phyloP scores from a whole-genome alignment of 495 filamentous ascomycete species.

The Gamarada debralockiae region DNA sequence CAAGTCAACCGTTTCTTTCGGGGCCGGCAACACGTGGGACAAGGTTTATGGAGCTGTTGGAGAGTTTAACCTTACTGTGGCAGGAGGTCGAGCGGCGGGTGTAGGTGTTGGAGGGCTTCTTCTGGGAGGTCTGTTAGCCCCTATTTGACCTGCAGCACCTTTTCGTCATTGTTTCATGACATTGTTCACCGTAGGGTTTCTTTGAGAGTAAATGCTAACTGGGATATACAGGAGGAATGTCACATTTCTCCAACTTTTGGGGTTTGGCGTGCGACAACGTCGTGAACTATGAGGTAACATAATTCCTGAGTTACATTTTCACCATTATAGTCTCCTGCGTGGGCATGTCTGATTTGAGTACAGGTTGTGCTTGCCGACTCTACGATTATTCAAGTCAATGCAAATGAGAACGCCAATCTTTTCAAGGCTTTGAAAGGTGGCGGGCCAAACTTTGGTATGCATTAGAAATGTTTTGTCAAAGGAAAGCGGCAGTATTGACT shows the following conservation, averaged over 20 bases:
- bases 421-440: conserved; percentile 52
- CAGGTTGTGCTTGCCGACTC: conserved; percentile 47
- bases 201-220: neutral
- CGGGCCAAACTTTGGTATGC: conserved; percentile 48
- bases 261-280: conserved; percentile 46
- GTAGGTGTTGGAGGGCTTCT: neutral
- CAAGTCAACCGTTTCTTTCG: neutral
- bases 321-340: neutral
- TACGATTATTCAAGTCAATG: conserved; percentile 41
- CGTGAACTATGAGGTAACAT: conserved; percentile 29
- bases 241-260: conserved; percentile 1
- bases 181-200: too few relatives aligned
- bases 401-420: conserved; percentile 37
- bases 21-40: neutral
- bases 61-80: neutral
- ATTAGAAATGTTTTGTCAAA: too few relatives aligned
- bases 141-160: too few relatives aligned
- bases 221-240: neutral
- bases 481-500: too few relatives aligned
- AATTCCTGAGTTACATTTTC: neutral
- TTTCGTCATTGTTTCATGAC: too few relatives aligned
- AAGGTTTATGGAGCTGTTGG: neutral
- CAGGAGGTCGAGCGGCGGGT: neutral
- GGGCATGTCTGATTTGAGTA: too few relatives aligned
- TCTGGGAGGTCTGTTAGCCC: neutral